Evolutionary conservation across 805 yeast genomes (phyloP).

Genomic region (Kluyveromyces nonfermentans): DNA sequence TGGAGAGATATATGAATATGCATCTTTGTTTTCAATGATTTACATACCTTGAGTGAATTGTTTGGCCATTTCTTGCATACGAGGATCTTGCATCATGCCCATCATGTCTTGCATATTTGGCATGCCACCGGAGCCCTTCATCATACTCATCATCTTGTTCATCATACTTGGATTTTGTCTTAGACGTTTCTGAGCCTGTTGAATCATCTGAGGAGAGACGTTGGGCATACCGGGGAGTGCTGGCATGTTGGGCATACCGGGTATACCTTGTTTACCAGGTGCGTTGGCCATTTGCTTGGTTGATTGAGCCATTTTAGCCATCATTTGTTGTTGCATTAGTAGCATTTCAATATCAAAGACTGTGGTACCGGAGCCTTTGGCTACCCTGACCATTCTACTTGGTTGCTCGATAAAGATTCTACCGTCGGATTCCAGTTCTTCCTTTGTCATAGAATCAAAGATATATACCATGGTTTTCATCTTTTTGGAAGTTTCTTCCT

Average conservation of each 20-base stretch:
- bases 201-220: constrained; percentile 33
- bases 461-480: constrained; percentile 83
- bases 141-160: constrained; percentile 63
- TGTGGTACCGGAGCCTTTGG: constrained; percentile 88
- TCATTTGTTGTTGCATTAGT: constrained; percentile 82
- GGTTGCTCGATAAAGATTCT: constrained; percentile 72
- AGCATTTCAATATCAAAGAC: constrained; percentile 91
- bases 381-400: constrained; percentile 77
- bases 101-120: constrained; percentile 59
- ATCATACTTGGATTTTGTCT: constrained; percentile 69
- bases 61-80: constrained; percentile 40
- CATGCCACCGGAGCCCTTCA: constrained; percentile 60
- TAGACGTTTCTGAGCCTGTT: constrained; percentile 49
- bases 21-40: neutral
- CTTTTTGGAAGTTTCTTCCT: constrained; percentile 79
- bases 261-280: constrained; percentile 28
- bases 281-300: constrained; percentile 37
- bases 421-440: constrained; percentile 89
- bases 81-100: constrained; percentile 46
- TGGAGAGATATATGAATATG: neutral
- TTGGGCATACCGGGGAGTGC: constrained; percentile 44
- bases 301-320: constrained; percentile 86
- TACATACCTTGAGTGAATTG: constrained; percentile 35
- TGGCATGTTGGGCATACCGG: constrained; percentile 56
- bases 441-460: constrained; percentile 91